A percentile compares a stretch with the other conserved stretches of the same genome.
phyloP scores from a whole-genome alignment of 441 rosid genomes.

The Adansonia gregorii region DNA sequence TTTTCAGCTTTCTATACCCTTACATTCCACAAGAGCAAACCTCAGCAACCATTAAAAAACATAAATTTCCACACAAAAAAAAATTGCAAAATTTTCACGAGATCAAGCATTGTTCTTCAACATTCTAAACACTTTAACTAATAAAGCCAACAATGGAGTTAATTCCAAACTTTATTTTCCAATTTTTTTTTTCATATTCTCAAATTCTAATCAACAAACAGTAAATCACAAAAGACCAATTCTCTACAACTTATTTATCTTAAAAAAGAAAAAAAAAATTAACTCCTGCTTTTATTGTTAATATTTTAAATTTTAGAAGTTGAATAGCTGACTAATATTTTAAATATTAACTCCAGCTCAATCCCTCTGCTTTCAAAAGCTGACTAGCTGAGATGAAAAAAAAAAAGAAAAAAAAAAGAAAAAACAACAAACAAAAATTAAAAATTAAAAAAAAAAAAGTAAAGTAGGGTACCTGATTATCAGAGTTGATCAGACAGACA shows the following conservation, averaged over 20 bases:
- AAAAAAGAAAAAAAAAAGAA: too few species aligned
- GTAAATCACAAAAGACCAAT: not conserved
- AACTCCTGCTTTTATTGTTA: too few species aligned
- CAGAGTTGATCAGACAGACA: slow-evolving; percentile 88
- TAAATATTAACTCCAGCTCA: too few species aligned
- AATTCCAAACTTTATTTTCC: not conserved
- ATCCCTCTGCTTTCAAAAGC: too few species aligned
- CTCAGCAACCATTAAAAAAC: slow-evolving; percentile 11
- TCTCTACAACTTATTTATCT: not conserved
- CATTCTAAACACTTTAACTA: not conserved
- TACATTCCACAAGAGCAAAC: not conserved
- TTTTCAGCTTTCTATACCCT: slow-evolving; percentile 18
- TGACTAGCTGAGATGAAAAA: too few species aligned
- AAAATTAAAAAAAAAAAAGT: not conserved
- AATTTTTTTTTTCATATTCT: too few species aligned
- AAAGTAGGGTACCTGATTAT: slow-evolving; percentile 64
- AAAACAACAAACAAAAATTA: too few species aligned
- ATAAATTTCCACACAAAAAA: too few species aligned
- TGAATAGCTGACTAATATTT: too few species aligned
- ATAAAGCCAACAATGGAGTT: not conserved
- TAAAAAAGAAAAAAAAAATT: not conserved
- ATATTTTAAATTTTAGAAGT: too few species aligned
- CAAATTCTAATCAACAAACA: not conserved
- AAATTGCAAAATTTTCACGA: too few species aligned
- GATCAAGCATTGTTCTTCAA: too few species aligned